A percentile compares a stretch with the other conserved stretches of the same genome.
Conservation (phyloP, 257 asterid genomes). For the Nicotiana sylvestris region DNA sequence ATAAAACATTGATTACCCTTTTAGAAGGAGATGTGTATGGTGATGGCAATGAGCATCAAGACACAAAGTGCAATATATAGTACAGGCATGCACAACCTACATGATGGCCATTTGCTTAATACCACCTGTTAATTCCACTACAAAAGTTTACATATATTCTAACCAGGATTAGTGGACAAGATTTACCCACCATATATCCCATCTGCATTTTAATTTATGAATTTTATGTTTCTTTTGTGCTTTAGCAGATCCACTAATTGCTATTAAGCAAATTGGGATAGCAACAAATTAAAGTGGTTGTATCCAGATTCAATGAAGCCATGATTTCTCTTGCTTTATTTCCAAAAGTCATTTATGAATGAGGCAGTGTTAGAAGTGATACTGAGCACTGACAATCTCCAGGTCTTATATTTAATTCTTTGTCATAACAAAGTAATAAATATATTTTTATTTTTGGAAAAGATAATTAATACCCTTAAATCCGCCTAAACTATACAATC, state of each 20-base stretch:
- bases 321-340: constrained; percentile 6
- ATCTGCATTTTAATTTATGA: background rate
- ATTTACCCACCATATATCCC: background rate
- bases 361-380: background rate
- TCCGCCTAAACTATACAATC: too few relatives aligned
- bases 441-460: too few relatives aligned
- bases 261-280: background rate
- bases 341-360: background rate
- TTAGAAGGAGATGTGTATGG: background rate
- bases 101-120: constrained; percentile 6
- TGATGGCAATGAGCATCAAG: background rate
- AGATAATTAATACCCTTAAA: too few relatives aligned
- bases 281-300: background rate
- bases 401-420: background rate
- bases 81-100: background rate
- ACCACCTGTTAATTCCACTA: constrained; percentile 3
- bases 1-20: background rate
- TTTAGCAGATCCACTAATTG: background rate
- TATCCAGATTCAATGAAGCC: background rate
- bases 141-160: background rate
- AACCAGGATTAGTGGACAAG: constrained; percentile 4
- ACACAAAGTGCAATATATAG: background rate
- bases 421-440: too few relatives aligned
- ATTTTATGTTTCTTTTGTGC: background rate
- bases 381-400: background rate